Percentiles rank a stretch among this genome's conserved stretches.
Evolutionary conservation across 805 yeast genomes (phyloP).

Genomic region (Kluyveromyces wickerhamii): DNA sequence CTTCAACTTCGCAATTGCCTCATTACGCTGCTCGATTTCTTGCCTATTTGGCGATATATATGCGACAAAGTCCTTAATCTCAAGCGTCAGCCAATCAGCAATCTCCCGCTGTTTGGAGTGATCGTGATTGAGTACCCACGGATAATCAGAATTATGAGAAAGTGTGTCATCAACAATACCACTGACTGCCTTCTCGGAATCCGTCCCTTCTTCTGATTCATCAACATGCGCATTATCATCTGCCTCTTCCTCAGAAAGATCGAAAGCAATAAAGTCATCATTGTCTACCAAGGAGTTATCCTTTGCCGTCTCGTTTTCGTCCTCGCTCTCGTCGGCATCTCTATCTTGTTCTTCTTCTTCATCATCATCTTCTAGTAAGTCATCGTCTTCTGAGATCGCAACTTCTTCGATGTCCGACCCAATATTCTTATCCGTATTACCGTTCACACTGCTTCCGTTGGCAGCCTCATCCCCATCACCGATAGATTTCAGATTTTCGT

Average conservation of each 20-base stretch:
- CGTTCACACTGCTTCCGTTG: slow-evolving; percentile 8
- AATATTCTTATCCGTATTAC: not conserved
- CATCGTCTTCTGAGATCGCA: slow-evolving; percentile 16
- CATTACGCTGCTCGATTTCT: slow-evolving; percentile 63
- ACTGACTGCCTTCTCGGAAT: slow-evolving; percentile 1
- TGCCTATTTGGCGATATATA: slow-evolving; percentile 77
- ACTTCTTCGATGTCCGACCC: slow-evolving; percentile 5
- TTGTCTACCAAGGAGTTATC: slow-evolving; percentile 30
- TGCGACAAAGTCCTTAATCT: slow-evolving; percentile 73
- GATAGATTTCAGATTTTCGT: slow-evolving; percentile 20
- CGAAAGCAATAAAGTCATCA: slow-evolving; percentile 37
- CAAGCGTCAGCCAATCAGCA: slow-evolving; percentile 80
- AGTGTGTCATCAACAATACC: slow-evolving; percentile 4
- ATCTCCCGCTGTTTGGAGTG: slow-evolving; percentile 70
- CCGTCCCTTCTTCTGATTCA: slow-evolving; percentile 7
- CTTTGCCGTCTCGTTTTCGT: slow-evolving; percentile 1
- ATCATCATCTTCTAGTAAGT: slow-evolving; percentile 22
- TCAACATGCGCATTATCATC: slow-evolving; percentile 12
- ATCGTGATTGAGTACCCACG: slow-evolving; percentile 76
- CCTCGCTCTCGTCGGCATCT: slow-evolving; percentile 2
- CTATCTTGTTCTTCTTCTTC: slow-evolving; percentile 8
- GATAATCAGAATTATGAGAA: slow-evolving; percentile 32
- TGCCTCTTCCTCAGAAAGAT: slow-evolving; percentile 26
- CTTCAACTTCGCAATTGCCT: slow-evolving; percentile 53
- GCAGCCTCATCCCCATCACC: slow-evolving; percentile 15